Conservation (phyloP, 768 basidiomycete genomes). For the Suillus fuscotomentosus region DNA sequence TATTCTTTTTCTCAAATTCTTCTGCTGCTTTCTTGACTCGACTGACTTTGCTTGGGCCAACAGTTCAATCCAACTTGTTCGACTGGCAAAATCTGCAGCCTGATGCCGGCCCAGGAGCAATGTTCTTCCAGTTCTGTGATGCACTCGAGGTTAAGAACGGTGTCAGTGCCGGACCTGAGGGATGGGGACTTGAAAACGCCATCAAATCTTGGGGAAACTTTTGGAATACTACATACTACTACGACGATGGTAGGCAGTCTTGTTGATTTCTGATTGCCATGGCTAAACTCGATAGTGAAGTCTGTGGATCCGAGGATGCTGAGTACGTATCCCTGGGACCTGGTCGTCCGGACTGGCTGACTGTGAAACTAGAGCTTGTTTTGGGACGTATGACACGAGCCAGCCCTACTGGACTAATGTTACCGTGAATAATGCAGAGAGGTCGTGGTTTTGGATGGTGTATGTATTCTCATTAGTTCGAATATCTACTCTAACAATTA, state of each 20-base stretch:
- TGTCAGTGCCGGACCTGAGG: constrained; percentile 40
- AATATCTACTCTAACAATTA: background rate
- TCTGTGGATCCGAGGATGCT: constrained; percentile 45
- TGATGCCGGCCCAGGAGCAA: constrained; percentile 36
- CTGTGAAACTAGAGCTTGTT: constrained; percentile 37
- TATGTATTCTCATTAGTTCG: constrained; percentile 23
- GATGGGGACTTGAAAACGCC: constrained; percentile 65
- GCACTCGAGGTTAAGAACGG: constrained; percentile 38
- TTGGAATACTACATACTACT: constrained; percentile 49
- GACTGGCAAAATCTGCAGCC: constrained; percentile 70
- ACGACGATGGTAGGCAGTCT: constrained; percentile 37
- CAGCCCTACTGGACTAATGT: constrained; percentile 51
- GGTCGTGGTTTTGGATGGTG: constrained; percentile 78
- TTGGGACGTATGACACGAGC: constrained; percentile 41
- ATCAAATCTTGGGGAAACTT: constrained; percentile 61
- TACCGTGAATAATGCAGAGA: constrained; percentile 48
- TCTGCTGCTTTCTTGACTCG: background rate
- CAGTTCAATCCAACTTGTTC: constrained; percentile 53
- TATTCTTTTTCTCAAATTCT: background rate
- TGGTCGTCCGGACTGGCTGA: constrained; percentile 21
- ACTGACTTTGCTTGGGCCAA: background rate
- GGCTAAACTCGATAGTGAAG: constrained; percentile 29
- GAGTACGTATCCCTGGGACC: constrained; percentile 39
- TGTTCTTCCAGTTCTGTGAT: constrained; percentile 41
- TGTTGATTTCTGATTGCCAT: background rate